phyloP scores from a whole-genome alignment of 2,329 filamentous ascomycete genomes.

The Colletotrichum lupini region DNA sequence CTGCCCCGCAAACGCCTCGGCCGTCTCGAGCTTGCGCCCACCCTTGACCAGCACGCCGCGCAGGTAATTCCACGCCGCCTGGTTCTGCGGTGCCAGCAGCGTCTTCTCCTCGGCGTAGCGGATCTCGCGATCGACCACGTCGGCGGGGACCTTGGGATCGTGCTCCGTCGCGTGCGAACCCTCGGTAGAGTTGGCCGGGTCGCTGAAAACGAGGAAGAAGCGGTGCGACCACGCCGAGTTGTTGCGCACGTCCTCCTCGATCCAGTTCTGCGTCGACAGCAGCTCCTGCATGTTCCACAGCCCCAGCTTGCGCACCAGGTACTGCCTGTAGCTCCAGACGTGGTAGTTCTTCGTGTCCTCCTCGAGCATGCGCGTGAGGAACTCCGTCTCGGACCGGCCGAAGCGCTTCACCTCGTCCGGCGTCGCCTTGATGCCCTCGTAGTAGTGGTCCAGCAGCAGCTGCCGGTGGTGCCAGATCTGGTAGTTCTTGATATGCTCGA shows the following conservation, averaged over 20 bases:
- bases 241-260: conserved; percentile 87
- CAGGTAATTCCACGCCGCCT: conserved; percentile 94
- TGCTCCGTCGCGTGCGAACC: conserved; percentile 60
- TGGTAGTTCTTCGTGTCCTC: conserved; percentile 98
- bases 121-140: conserved; percentile 79
- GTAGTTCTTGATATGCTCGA: conserved; percentile 94
- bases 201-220: conserved; percentile 88
- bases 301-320: conserved; percentile 72
- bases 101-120: conserved; percentile 80
- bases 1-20: conserved; percentile 60
- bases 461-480: conserved; percentile 91
- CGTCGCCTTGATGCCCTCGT: conserved; percentile 66
- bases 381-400: conserved; percentile 75
- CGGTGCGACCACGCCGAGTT: conserved; percentile 98
- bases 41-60: conserved; percentile 79
- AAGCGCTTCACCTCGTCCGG: conserved; percentile 65
- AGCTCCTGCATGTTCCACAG: conserved; percentile 80
- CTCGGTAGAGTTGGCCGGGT: conserved; percentile 61
- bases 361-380: conserved; percentile 83
- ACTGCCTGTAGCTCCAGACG: conserved; percentile 95
- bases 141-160: conserved; percentile 68
- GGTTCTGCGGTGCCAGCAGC: conserved; percentile 87
- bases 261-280: conserved; percentile 75
- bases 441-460: conserved; percentile 70
- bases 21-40: conserved; percentile 58